Base-by-base conservation (phyloP, 352 stramenopile species). In the Globisporangium barbulae region DNA sequence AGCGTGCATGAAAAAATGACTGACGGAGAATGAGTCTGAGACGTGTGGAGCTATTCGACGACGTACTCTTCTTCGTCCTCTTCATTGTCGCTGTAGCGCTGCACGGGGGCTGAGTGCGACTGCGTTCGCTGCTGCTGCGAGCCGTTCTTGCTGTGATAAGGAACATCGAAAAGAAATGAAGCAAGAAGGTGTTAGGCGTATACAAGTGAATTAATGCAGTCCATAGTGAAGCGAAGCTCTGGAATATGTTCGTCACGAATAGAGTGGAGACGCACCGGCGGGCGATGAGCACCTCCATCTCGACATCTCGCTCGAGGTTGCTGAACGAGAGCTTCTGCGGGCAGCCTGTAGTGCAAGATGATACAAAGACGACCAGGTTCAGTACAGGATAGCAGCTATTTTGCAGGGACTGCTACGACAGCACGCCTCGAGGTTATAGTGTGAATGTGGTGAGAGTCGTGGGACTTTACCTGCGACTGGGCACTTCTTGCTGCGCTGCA, bases 211-310 rank as follows among this genome's bases (percentile, higher is more conserved):
- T 3, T 3, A 28, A 28, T 28, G 25, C 25, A 28, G 25, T 28
- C 25, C 2, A 2, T 28, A 28, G 25, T 28, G 25, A 28, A 28
- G 25, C 25, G 25, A 28, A 28, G 25, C 25, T 28, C 25, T 28
- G 25, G 25, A 2, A 28, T 28, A 3, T 28, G 25, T 28, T 50
- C 17, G 39, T 45, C 5, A 7, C 39, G 28, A 33, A 33, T 9
- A 21, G 10, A 53, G 22, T 22, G 12, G 22, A 17, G 22, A 67
- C 63, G 45, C 66, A 91, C 82, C 67, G 74, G 52, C 77, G 73
- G n/a, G 64, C 77, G 65, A 92, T 79, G 48, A 92, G 78, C 22
- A 95, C 81, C 60, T 95, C 87, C 83, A 95, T 95, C 70, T 94
- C 85, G 47, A 95, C 83, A 48, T 95, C 82, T 48, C 85, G 87